Conservation (phyloP, 352 stramenopile species). For the Globisporangium paroecandrum region DNA sequence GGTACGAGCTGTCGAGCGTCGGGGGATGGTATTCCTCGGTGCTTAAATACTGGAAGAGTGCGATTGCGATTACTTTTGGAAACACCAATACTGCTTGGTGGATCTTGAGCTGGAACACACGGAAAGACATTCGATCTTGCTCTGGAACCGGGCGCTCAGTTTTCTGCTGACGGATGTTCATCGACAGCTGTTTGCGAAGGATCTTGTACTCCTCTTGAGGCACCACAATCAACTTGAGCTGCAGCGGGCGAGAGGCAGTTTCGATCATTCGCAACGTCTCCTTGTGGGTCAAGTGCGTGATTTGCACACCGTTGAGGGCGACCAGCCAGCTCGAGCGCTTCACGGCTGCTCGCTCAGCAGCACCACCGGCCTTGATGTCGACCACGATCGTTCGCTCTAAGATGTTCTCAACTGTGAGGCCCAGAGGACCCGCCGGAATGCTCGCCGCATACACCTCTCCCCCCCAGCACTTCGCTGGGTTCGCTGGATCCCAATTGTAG, state of each 20-base stretch:
- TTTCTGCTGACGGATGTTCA: conserved; percentile 85
- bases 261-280: conserved; percentile 85
- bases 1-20: conserved; percentile 41
- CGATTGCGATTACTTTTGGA: conserved; percentile 55
- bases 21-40: conserved; percentile 60
- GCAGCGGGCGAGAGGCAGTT: conserved; percentile 59
- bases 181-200: conserved; percentile 69
- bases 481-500: conserved; percentile 58
- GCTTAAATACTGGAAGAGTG: conserved; percentile 76
- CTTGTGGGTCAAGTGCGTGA: conserved; percentile 83
- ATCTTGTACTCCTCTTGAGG: conserved; percentile 70
- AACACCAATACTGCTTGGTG: conserved; percentile 76
- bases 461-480: conserved; percentile 45
- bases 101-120: conserved; percentile 83
- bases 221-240: conserved; percentile 71
- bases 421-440: conserved; percentile 77
- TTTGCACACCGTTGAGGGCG: conserved; percentile 63
- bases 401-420: conserved; percentile 88
- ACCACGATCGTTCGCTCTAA: conserved; percentile 78
- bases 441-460: conserved; percentile 57
- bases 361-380: conserved; percentile 80
- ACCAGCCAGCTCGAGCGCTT: conserved; percentile 84
- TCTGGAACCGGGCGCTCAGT: conserved; percentile 77
- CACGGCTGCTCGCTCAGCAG: conserved; percentile 70
- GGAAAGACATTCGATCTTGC: conserved; percentile 84